Evolutionary conservation across 208 protist genomes (phyloP).

Genomic region (Acanthamoeba royreba): DNA sequence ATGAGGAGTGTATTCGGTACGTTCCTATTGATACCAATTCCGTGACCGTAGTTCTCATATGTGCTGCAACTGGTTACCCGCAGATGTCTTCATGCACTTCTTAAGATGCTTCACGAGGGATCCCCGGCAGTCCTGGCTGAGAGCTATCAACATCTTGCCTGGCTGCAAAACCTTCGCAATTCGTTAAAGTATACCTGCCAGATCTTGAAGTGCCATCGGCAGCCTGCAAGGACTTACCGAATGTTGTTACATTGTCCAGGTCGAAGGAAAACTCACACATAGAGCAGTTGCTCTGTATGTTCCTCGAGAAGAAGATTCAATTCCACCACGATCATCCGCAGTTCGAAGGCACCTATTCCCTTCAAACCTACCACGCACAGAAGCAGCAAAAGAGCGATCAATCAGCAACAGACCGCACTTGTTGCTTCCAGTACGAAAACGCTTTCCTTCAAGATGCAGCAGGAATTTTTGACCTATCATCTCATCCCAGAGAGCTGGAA

Average conservation of each 20-base stretch:
- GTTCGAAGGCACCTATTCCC: constrained; percentile 41
- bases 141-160: constrained; percentile 27
- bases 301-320: constrained; percentile 35
- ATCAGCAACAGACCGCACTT: neutral
- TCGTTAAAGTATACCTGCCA: neutral
- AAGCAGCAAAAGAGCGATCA: neutral
- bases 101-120: neutral
- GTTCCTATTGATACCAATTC: too few species aligned
- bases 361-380: constrained; percentile 45
- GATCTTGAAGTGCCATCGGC: too few species aligned
- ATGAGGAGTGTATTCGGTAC: constrained; percentile 21
- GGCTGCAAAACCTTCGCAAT: neutral
- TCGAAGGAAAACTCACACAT: neutral
- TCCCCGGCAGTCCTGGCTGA: neutral
- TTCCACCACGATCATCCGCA: constrained; percentile 1
- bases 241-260: neutral
- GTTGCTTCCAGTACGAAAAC: constrained; percentile 29
- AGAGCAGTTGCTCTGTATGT: neutral
- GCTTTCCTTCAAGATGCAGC: neutral
- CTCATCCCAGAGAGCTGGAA: constrained; percentile 24
- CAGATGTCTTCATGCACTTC: neutral
- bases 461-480: neutral
- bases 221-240: too few species aligned
- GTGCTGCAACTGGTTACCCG: neutral
- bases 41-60: too few species aligned